Conservation (phyloP, 2,329 filamentous ascomycete species). For the Cordyceps tenuipes region DNA sequence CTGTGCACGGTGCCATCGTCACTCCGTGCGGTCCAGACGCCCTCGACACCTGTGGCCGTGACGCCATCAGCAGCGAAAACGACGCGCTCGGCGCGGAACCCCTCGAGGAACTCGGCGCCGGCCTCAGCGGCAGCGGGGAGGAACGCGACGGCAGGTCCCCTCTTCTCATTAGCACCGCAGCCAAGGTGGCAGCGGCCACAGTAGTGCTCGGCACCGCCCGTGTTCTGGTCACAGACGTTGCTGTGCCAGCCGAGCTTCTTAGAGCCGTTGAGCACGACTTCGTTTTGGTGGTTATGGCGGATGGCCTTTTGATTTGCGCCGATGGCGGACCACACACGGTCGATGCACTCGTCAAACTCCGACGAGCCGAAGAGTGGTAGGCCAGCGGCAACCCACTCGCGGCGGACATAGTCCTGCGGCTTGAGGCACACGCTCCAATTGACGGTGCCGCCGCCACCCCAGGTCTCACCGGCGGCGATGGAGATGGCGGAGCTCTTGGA, state of each 20-base stretch:
- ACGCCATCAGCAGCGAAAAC: constrained; percentile 54
- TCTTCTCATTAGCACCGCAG: constrained; percentile 62
- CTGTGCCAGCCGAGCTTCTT: constrained; percentile 64
- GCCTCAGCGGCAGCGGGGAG: constrained; percentile 70
- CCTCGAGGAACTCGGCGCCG: constrained; percentile 77
- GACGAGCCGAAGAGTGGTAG: constrained; percentile 65
- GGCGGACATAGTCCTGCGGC: constrained; percentile 66
- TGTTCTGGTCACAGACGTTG: constrained; percentile 69
- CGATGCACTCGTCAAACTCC: constrained; percentile 70
- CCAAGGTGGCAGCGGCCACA: constrained; percentile 59
- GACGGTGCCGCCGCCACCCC: constrained; percentile 79
- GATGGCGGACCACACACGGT: constrained; percentile 71
- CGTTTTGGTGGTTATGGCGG: constrained; percentile 65
- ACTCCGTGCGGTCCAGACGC: constrained; percentile 68
- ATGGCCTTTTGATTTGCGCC: constrained; percentile 60
- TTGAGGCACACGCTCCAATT: constrained; percentile 68
- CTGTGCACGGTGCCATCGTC: constrained; percentile 48
- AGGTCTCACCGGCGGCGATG: constrained; percentile 61
- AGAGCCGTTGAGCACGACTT: constrained; percentile 64
- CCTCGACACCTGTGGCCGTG: constrained; percentile 62
- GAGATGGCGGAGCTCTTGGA: constrained; percentile 50
- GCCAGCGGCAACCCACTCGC: constrained; percentile 67
- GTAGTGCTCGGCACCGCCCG: constrained; percentile 62
- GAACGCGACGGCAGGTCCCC: constrained; percentile 68
- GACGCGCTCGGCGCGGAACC: constrained; percentile 63